phyloP scores from a whole-genome alignment of 139 green algal genomes.

The Gonium pectorale region DNA sequence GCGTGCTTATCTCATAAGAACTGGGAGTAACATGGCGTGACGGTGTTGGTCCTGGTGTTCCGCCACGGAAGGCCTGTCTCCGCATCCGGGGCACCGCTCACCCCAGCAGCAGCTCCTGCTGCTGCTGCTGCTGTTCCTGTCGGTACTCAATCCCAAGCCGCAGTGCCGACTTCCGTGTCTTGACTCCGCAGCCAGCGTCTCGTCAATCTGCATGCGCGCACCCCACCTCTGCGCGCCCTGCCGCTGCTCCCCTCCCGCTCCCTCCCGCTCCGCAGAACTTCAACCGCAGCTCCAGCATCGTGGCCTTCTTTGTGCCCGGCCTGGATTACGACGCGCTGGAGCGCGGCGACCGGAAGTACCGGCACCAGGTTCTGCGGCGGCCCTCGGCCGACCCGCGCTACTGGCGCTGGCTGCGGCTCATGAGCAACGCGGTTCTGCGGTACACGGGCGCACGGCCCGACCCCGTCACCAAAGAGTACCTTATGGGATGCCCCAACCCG shows the following conservation, averaged over 20 bases:
- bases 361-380: neutral
- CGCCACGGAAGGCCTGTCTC: too few species aligned
- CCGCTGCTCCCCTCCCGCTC: neutral
- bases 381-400: neutral
- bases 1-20: too few species aligned
- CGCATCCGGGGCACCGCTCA: too few species aligned
- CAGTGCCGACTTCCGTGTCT: too few species aligned
- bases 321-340: neutral
- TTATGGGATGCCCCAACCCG: neutral
- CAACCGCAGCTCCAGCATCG: neutral
- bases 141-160: too few species aligned
- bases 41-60: too few species aligned
- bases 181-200: too few species aligned
- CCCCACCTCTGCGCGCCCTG: neutral
- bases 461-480: neutral
- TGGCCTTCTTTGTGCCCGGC: neutral
- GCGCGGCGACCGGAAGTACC: neutral
- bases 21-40: too few species aligned
- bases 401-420: constrained; percentile 13
- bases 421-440: neutral
- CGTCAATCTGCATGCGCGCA: too few species aligned
- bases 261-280: neutral
- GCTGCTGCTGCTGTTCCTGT: too few species aligned
- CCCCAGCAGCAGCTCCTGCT: too few species aligned
- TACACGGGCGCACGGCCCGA: neutral